A percentile compares a stretch with the other conserved stretches of the same genome.
Conservation (phyloP, 352 stramenopile species). For the Globisporangium abappressorium region DNA sequence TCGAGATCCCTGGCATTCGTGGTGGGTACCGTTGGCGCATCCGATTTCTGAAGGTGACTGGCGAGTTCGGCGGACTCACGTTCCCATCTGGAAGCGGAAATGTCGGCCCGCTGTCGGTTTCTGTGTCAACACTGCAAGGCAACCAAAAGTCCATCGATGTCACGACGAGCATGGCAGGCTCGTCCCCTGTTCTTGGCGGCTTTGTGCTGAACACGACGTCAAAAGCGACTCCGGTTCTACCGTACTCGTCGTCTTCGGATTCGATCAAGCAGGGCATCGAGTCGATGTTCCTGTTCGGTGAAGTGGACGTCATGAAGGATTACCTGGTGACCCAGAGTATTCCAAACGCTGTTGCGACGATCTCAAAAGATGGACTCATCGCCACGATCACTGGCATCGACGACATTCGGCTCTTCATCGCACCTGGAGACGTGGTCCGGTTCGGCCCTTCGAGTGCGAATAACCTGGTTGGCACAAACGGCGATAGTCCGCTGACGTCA, state of each 20-base stretch:
- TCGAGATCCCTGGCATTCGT: conserved; percentile 67
- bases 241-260: conserved; percentile 56
- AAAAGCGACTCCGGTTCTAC: conserved; percentile 42
- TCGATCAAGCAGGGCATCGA: conserved; percentile 73
- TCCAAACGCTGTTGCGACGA: conserved; percentile 42
- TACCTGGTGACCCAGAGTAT: conserved; percentile 57
- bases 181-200: conserved; percentile 40
- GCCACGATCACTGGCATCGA: conserved; percentile 47
- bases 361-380: conserved; percentile 46
- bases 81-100: conserved; percentile 81
- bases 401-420: conserved; percentile 65
- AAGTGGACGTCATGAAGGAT: conserved; percentile 60
- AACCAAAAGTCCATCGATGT: conserved; percentile 51
- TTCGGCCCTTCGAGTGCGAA: conserved; percentile 41
- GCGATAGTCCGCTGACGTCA: conserved; percentile 56
- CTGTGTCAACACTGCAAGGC: conserved; percentile 34
- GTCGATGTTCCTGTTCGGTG: conserved; percentile 69
- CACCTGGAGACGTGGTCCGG: conserved; percentile 60
- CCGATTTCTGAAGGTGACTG: conserved; percentile 70
- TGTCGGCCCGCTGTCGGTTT: conserved; percentile 50
- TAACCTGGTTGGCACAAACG: conserved; percentile 59
- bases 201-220: conserved; percentile 47
- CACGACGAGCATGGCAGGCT: conserved; percentile 47
- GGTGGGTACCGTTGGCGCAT: conserved; percentile 82
- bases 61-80: conserved; percentile 65